A percentile compares a stretch with the other conserved stretches of the same genome.
These are phyloP conservation scores for Leptographium galeiforme DNA, from an alignment of 2,329 filamentous ascomycete genomes.

Conservation along the genomic window DNA sequence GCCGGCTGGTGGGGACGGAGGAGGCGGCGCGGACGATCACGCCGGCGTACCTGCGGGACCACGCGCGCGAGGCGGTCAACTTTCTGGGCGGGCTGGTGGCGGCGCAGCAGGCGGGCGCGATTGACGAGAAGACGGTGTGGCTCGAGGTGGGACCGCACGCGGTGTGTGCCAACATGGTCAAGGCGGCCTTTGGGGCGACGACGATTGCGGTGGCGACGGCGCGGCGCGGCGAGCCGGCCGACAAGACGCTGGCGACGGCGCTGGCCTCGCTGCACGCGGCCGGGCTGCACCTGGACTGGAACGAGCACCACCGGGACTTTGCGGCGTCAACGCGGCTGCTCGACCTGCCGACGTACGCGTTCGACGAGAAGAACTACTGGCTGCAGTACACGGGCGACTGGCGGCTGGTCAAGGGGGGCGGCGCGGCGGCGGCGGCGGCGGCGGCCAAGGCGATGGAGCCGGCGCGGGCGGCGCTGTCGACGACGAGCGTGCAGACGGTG, in stretches of 20 bases:
- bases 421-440: slow-evolving; percentile 17
- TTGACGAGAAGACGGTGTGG: slow-evolving; percentile 55
- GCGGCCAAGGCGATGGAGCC: slow-evolving; percentile 36
- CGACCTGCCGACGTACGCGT: slow-evolving; percentile 54
- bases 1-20: slow-evolving; percentile 40
- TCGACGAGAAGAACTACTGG: slow-evolving; percentile 62
- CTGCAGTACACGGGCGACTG: slow-evolving; percentile 54
- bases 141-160: slow-evolving; percentile 65
- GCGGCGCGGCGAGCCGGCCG: slow-evolving; percentile 47
- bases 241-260: slow-evolving; percentile 47
- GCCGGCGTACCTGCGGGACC: slow-evolving; percentile 48
- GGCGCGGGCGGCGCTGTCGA: slow-evolving; percentile 47
- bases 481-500: slow-evolving; percentile 52
- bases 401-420: slow-evolving; percentile 54
- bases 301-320: slow-evolving; percentile 50
- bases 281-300: slow-evolving; percentile 54
- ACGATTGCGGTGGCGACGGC: slow-evolving; percentile 46
- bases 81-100: slow-evolving; percentile 49
- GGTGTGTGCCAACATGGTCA: slow-evolving; percentile 55
- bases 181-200: slow-evolving; percentile 42
- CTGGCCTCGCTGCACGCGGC: slow-evolving; percentile 45
- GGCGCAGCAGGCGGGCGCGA: slow-evolving; percentile 42
- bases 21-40: slow-evolving; percentile 32
- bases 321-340: slow-evolving; percentile 32
- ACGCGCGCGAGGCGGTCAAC: slow-evolving; percentile 56